Percentiles rank a stretch among this genome's conserved stretches.
Conservation (phyloP, 495 filamentous ascomycete genomes). For the Darksidea phi region DNA sequence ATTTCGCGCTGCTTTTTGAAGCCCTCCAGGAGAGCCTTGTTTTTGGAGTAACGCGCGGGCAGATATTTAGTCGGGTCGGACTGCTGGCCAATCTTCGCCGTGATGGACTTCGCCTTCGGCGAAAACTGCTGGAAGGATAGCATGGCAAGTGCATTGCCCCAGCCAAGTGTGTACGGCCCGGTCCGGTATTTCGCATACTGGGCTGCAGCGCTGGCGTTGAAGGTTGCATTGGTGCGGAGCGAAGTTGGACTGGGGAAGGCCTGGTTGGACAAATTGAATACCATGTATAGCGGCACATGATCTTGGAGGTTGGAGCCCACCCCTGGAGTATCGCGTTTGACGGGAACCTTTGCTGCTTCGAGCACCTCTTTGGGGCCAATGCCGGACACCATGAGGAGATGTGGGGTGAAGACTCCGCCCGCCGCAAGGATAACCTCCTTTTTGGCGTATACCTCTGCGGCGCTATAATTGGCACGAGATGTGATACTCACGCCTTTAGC, state of each 20-base stretch:
- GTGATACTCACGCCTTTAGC: constrained; percentile 41
- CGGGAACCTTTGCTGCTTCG: constrained; percentile 11
- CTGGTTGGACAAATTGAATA: constrained; percentile 16
- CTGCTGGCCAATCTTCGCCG: background rate
- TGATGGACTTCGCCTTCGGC: background rate
- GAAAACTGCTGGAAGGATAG: constrained; percentile 1
- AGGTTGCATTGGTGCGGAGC: constrained; percentile 15
- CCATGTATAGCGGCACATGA: constrained; percentile 12
- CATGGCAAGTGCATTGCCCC: background rate
- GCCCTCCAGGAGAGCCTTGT: background rate
- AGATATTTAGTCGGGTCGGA: constrained; percentile 5
- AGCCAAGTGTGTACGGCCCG: constrained; percentile 8
- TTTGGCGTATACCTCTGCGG: constrained; percentile 44
- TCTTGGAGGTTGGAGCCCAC: constrained; percentile 33
- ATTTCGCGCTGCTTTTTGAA: constrained; percentile 15
- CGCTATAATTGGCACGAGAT: constrained; percentile 28
- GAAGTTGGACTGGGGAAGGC: constrained; percentile 16
- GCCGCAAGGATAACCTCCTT: constrained; percentile 52
- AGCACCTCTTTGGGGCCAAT: constrained; percentile 29
- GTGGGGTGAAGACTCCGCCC: constrained; percentile 25
- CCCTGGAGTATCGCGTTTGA: constrained; percentile 11
- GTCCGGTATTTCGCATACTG: constrained; percentile 9
- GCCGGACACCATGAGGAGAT: constrained; percentile 26
- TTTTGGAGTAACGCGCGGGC: background rate
- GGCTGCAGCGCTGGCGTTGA: constrained; percentile 2